Conservation (phyloP, 164 flowering plant genomes). For the Echeveria elegans region DNA sequence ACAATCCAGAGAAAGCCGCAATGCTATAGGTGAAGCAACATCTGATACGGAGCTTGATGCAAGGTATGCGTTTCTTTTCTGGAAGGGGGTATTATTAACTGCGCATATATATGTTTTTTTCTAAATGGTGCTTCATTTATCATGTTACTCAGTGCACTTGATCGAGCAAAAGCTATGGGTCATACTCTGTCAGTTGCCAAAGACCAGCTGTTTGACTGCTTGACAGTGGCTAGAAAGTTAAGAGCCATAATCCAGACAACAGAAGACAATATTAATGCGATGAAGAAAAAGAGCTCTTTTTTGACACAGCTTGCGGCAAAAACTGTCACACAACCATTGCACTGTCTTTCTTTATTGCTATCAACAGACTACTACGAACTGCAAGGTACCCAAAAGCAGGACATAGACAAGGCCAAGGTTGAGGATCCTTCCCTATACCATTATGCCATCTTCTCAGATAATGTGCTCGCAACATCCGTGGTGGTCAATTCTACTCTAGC, state of each 20-base stretch:
- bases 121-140: not conserved
- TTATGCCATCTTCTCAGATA: slow-evolving; percentile 95
- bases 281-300: slow-evolving; percentile 73
- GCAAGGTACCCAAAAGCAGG: slow-evolving; percentile 26
- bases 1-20: slow-evolving; percentile 39
- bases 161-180: slow-evolving; percentile 86
- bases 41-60: slow-evolving; percentile 70
- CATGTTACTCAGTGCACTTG: slow-evolving; percentile 53
- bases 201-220: slow-evolving; percentile 67
- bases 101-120: not conserved
- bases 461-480: slow-evolving; percentile 92
- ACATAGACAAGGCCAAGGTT: slow-evolving; percentile 30
- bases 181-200: slow-evolving; percentile 65
- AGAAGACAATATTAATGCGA: slow-evolving; percentile 45
- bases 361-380: slow-evolving; percentile 53
- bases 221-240: slow-evolving; percentile 58
- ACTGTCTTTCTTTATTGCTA: slow-evolving; percentile 77
- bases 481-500: slow-evolving; percentile 80
- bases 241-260: slow-evolving; percentile 87
- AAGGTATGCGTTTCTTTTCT: slow-evolving; percentile 33
- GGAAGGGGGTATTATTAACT: slow-evolving; percentile 8
- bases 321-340: slow-evolving; percentile 71
- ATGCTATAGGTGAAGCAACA: slow-evolving; percentile 69
- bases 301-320: slow-evolving; percentile 91
- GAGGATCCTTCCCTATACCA: slow-evolving; percentile 78